phyloP scores from a whole-genome alignment of 257 asterid species.

The Solanum sejunctum region DNA sequence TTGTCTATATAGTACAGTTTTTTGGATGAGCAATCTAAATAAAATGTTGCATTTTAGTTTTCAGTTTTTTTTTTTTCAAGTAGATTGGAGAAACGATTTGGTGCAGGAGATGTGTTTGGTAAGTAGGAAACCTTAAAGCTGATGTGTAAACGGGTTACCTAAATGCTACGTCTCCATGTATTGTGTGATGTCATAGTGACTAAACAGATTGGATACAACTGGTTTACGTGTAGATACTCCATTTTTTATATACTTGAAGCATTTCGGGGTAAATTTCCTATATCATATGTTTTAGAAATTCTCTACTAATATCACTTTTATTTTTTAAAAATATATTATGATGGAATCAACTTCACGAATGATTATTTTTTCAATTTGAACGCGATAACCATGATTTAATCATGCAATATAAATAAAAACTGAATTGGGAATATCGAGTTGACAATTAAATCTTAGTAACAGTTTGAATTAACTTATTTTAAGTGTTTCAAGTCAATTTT shows the following conservation, averaged over 20 bases:
- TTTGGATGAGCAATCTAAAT: neutral
- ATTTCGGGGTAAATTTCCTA: too few species aligned
- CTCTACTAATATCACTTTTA: too few species aligned
- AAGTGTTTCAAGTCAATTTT: too few species aligned
- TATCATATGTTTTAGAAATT: too few species aligned
- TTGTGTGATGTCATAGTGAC: constrained; percentile 9
- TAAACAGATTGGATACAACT: constrained; percentile 3
- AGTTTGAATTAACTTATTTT: too few species aligned
- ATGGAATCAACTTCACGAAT: too few species aligned
- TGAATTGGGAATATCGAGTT: neutral
- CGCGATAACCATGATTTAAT: neutral
- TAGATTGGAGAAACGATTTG: neutral
- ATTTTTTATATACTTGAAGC: neutral
- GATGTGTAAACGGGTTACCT: constrained; percentile 15
- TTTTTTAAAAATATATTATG: too few species aligned
- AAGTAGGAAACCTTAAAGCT: constrained; percentile 23
- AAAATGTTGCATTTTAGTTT: neutral
- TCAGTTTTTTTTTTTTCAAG: neutral
- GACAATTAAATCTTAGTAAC: neutral
- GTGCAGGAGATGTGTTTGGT: neutral
- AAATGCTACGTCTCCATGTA: constrained; percentile 24
- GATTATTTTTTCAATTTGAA: too few species aligned
- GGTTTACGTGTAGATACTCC: neutral
- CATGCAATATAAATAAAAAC: neutral
- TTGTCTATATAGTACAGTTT: neutral